A percentile compares a stretch with the other conserved stretches of the same genome.
Evolutionary conservation across 176 grass and related monocot genomes (phyloP).

Genomic region (Lolium multiflorum): DNA sequence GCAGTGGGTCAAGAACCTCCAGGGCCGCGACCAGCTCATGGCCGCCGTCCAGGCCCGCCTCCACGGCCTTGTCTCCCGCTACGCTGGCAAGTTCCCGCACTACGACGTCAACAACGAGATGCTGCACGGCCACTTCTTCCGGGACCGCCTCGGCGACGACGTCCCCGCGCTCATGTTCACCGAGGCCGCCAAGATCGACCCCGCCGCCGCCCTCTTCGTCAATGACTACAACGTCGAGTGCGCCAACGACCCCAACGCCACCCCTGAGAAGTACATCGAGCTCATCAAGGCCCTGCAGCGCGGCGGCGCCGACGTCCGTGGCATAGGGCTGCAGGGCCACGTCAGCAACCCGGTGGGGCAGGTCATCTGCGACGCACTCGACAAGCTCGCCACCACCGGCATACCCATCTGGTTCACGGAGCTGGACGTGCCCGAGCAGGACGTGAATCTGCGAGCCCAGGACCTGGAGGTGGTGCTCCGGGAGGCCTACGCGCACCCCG

Average conservation of each 20-base stretch:
- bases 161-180: slow-evolving; percentile 51
- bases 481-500: slow-evolving; percentile 71
- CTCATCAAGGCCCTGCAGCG: slow-evolving; percentile 45
- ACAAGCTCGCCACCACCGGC: slow-evolving; percentile 37
- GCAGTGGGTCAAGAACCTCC: slow-evolving; percentile 42
- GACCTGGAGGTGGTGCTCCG: slow-evolving; percentile 73
- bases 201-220: slow-evolving; percentile 48
- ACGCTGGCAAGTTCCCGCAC: slow-evolving; percentile 50
- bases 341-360: slow-evolving; percentile 50
- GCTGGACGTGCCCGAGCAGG: slow-evolving; percentile 56
- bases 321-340: slow-evolving; percentile 57
- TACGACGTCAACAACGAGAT: slow-evolving; percentile 79
- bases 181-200: slow-evolving; percentile 37
- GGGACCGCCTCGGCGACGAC: slow-evolving; percentile 47
- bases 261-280: slow-evolving; percentile 58
- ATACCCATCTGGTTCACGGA: slow-evolving; percentile 74
- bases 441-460: slow-evolving; percentile 57
- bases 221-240: slow-evolving; percentile 74
- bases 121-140: slow-evolving; percentile 66
- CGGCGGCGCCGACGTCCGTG: slow-evolving; percentile 44
- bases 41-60: slow-evolving; percentile 48
- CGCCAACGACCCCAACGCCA: slow-evolving; percentile 42
- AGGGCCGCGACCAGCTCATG: neutral
- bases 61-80: slow-evolving; percentile 47
- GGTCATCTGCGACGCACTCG: slow-evolving; percentile 47